These are phyloP conservation scores for Eudorina sp. DNA, from an alignment of 139 green algal species.

Conservation along the genomic window DNA sequence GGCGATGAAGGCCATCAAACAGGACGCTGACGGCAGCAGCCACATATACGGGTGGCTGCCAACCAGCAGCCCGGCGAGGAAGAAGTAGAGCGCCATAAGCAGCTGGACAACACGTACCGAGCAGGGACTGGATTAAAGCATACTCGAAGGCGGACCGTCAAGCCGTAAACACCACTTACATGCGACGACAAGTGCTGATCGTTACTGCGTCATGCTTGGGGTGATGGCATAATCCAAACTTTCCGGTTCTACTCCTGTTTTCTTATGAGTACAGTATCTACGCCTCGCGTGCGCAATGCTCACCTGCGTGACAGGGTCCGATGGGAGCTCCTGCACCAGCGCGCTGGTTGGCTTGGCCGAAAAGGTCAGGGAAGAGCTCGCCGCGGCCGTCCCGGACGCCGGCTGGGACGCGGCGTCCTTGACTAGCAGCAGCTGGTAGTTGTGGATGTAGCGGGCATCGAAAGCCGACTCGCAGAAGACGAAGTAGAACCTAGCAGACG, in stretches of 20 bases:
- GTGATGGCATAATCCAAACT: too few relatives aligned
- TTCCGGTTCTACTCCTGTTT: too few relatives aligned
- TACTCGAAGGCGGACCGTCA: too few relatives aligned
- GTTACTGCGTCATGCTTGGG: too few relatives aligned
- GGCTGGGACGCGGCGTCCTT: constrained; percentile 58
- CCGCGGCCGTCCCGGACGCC: background rate
- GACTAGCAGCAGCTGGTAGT: constrained; percentile 85
- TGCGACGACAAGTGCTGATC: too few relatives aligned
- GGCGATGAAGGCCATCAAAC: constrained; percentile 50
- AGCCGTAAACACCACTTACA: too few relatives aligned
- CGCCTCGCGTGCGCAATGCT: too few relatives aligned
- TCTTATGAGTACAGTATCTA: too few relatives aligned
- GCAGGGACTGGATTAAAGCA: too few relatives aligned
- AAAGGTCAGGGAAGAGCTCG: background rate
- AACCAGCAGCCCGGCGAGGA: constrained; percentile 84
- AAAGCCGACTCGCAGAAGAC: constrained; percentile 95
- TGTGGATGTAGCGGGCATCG: constrained; percentile 90
- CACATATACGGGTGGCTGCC: constrained; percentile 75
- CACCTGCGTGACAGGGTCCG: constrained; percentile 71
- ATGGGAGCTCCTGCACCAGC: constrained; percentile 60
- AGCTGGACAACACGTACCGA: too few relatives aligned
- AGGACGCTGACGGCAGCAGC: constrained; percentile 77
- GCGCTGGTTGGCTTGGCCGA: background rate
- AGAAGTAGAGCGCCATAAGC: constrained; percentile 88
- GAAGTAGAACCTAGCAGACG: constrained; percentile 90